Evolutionary conservation across 2,329 filamentous ascomycete species (phyloP).

Genomic region (Fusarium hainanense): DNA sequence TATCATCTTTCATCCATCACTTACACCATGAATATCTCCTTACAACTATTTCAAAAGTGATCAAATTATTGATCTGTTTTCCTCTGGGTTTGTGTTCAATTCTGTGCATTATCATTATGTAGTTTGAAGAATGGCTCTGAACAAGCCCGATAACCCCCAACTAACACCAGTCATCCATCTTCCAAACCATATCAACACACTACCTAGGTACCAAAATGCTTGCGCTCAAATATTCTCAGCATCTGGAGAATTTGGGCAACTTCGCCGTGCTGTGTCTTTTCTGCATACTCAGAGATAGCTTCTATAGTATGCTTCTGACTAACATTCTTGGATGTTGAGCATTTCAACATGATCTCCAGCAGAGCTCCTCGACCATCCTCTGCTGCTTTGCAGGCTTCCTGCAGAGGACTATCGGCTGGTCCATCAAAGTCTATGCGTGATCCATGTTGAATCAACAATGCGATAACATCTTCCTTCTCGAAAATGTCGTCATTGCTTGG

Average conservation of each 20-base stretch:
- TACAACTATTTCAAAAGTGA: no score
- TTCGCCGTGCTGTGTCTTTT: background rate
- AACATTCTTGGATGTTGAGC: conserved; percentile 6
- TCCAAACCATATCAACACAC: background rate
- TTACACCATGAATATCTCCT: background rate
- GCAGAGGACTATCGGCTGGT: background rate
- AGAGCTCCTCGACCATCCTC: background rate
- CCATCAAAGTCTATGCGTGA: conserved; percentile 5
- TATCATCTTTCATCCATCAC: background rate
- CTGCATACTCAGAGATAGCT: background rate
- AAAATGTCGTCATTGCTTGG: background rate
- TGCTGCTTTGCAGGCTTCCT: conserved; percentile 8
- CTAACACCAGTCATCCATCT: background rate
- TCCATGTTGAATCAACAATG: conserved; percentile 9
- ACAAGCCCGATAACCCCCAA: background rate
- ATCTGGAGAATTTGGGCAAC: background rate
- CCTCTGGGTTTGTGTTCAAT: background rate
- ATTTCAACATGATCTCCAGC: conserved; percentile 2
- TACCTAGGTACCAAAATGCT: background rate
- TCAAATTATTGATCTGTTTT: background rate
- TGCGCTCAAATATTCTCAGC: background rate
- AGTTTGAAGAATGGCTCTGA: background rate
- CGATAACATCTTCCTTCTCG: background rate
- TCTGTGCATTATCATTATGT: no score
- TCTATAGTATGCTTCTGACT: background rate